A percentile compares a stretch with the other conserved stretches of the same genome.
Conservation (phyloP, 768 basidiomycete genomes). For the Russula earlei region DNA sequence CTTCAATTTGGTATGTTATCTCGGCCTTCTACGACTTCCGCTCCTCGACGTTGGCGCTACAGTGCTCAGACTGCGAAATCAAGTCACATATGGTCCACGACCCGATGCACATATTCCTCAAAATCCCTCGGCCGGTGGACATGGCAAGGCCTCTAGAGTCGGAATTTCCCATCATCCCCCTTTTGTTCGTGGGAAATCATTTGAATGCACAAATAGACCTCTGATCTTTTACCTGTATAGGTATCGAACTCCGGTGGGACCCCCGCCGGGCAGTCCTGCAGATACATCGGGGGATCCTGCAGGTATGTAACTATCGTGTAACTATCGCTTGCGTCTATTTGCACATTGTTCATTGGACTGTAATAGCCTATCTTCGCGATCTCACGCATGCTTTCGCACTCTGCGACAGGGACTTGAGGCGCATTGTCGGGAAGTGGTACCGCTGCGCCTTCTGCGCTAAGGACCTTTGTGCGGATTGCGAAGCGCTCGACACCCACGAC, state of each 20-base stretch:
- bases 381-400: slow-evolving; percentile 59
- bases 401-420: slow-evolving; percentile 80
- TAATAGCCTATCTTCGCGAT: slow-evolving; percentile 51
- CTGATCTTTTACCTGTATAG: slow-evolving; percentile 28
- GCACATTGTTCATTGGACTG: background rate
- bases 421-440: slow-evolving; percentile 84
- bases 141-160: slow-evolving; percentile 38
- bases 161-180: slow-evolving; percentile 53
- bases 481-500: slow-evolving; percentile 73
- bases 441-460: slow-evolving; percentile 80
- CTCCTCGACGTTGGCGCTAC: background rate
- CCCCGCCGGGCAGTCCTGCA: slow-evolving; percentile 27
- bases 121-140: slow-evolving; percentile 71
- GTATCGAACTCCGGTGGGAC: slow-evolving; percentile 56
- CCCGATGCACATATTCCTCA: slow-evolving; percentile 81
- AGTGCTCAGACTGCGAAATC: slow-evolving; percentile 79
- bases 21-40: background rate
- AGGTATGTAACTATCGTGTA: slow-evolving; percentile 32
- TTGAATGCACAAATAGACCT: background rate
- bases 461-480: slow-evolving; percentile 83
- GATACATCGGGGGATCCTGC: slow-evolving; percentile 39
- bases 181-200: slow-evolving; percentile 38
- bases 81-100: slow-evolving; percentile 75
- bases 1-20: slow-evolving; percentile 60
- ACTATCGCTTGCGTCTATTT: background rate